Evolutionary conservation across 495 filamentous ascomycete genomes (phyloP), one percentile per base, ranked within the genome.

Genomic region (Corynascus novoguineensis): DNA sequence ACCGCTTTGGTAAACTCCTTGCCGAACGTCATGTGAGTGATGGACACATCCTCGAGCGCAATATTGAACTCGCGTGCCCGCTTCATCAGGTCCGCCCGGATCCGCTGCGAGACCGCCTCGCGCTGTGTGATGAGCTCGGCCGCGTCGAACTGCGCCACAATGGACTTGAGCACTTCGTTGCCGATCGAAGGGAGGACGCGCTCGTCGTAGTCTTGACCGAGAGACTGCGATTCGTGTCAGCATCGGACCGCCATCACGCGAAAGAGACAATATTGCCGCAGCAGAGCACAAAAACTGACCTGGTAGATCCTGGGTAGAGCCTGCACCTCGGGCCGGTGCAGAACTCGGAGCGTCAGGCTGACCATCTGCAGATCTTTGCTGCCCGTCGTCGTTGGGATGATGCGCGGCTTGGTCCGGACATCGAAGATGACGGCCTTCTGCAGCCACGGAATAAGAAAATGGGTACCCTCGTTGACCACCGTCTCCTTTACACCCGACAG

Each of bases 341-440:
- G 75, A 53, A 99, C 93, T 65, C 93, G 84, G 64, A 99, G 79
- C 32, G 93, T 99, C 81, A 99, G 81, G 81, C 89, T 96, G 69
- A 99, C 93, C 93, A 99, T 99, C 82, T 99, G 93, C 74, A 99
- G 71, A 76, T 99, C 93, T 83, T 99, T 99, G 80, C 86, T 91
- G 53, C 93, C 93, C 11, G 93, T 99, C 14, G 92, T 97, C n/a
- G 93, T 99, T 15, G 85, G 86, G 74, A 99, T 97, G 68, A 92
- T 96, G 64, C 93, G 81, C 47, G 93, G 93, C 81, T 95, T 95
- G 41, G 93, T 97, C 58, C 93, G 89, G 58, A 99, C 95, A 78
- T 99, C 93, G 77, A 93, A 99, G 71, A 96, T 79, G 73, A 99
- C 95, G 61, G 86, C 86, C 76, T 85, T 85, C 69, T 99, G 93